Conservation (phyloP, 257 asterid genomes). For the Gentiana macrophylla region DNA sequence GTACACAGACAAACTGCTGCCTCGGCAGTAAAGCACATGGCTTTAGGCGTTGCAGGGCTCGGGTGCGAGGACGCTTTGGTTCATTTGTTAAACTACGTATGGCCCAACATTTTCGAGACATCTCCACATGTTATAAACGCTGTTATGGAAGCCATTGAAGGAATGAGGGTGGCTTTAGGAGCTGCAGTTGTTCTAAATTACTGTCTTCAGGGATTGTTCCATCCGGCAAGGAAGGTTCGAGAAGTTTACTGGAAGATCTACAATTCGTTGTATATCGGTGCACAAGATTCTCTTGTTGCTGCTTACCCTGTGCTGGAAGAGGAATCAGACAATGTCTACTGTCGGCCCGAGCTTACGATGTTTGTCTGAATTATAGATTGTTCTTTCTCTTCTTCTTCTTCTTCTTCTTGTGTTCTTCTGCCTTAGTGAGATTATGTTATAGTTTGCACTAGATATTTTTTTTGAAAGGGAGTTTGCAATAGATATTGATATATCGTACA, state of each 20-base stretch:
- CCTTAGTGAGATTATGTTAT: too few relatives aligned
- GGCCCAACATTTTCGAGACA: slow-evolving; percentile 90
- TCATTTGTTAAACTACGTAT: slow-evolving; percentile 70
- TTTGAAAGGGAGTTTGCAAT: too few relatives aligned
- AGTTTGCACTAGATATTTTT: too few relatives aligned
- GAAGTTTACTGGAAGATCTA: slow-evolving; percentile 95
- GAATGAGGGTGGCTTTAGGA: slow-evolving; percentile 85
- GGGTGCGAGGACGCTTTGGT: slow-evolving; percentile 86
- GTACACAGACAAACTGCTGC: slow-evolving; percentile 90
- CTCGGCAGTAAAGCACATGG: slow-evolving; percentile 88
- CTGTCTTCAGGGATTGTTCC: slow-evolving; percentile 84
- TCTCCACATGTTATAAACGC: slow-evolving; percentile 89
- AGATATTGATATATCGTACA: too few relatives aligned
- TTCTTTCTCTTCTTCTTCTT: too few relatives aligned
- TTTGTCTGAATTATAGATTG: slow-evolving; percentile 31
- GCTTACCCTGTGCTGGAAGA: slow-evolving; percentile 77
- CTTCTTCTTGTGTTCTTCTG: too few relatives aligned
- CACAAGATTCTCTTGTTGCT: slow-evolving; percentile 86
- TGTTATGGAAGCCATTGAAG: slow-evolving; percentile 87
- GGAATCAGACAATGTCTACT: slow-evolving; percentile 44
- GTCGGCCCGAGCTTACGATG: slow-evolving; percentile 67
- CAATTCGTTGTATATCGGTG: slow-evolving; percentile 68
- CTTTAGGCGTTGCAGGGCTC: slow-evolving; percentile 79
- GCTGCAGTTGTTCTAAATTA: slow-evolving; percentile 69
- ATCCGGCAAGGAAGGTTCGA: slow-evolving; percentile 86